Evolutionary conservation across 2,329 filamentous ascomycete species (phyloP), one percentile per base, ranked within the genome.

Genomic region (Clarireedia homoeocarpa): DNA sequence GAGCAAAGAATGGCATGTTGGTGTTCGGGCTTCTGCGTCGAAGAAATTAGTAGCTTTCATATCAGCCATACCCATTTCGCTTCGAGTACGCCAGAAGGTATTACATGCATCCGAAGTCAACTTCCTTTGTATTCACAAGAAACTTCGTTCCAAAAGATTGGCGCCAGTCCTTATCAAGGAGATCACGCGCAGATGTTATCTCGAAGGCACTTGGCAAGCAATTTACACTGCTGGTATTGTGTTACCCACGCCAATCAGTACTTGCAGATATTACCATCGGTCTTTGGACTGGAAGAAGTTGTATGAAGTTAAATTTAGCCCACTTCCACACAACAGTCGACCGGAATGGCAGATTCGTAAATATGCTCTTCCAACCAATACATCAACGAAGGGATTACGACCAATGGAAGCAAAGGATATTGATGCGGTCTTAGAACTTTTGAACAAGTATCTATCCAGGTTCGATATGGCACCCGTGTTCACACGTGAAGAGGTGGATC

Each of bases 121-220:
- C 77, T 99, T 97, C 74, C 85, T 99, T 63, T 95, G 91, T 68
- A 86, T 99, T 55, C 94, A 99, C 79, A 97, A 97, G 79, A 97
- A 97, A 74, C 83, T 99, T 34, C 89, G 94, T 51, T 84, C 88
- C 57, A 96, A 97, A 77, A 86, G 94, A 53, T 83, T 99, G 45
- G 85, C 94, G 0, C 94, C 94, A 0, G 88, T 97, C 2, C 82
- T 99, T 53, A 99, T 99, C 77, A 96, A 96, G 73, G 94, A 99
- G 71, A 90, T 99, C 65, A 99, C 94, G 5, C 86, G 94, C 48
- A 82, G 91, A 61, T 95, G 90, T 77, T 95, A 97, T 72, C 74
- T 91, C 48, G 79, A 88, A 61, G 88, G 86, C 56, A 86, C 95
- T 62, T 97, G 88, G 80, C 94, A 99, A 73, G 94, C 92, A 50